Percentiles rank a stretch among this genome's conserved stretches.
phyloP scores from a whole-genome alignment of 345 rosid species.

The Moricandia moricandioides region DNA sequence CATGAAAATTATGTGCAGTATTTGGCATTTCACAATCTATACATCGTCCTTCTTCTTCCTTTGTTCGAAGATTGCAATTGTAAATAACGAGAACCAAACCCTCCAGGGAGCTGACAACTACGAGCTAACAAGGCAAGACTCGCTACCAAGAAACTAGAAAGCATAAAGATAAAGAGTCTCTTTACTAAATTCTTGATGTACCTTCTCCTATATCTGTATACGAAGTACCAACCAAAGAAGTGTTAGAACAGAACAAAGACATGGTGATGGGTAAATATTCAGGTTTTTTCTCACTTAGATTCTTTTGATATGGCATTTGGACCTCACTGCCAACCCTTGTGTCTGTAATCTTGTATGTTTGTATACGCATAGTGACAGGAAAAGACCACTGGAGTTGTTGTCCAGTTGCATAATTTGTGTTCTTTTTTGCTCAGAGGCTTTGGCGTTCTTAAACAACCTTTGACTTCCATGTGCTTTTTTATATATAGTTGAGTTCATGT shows the following conservation, averaged over 20 bases:
- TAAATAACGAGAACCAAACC: constrained; percentile 39
- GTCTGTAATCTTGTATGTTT: constrained; percentile 26
- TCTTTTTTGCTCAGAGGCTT: constrained; percentile 14
- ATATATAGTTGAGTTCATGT: not conserved
- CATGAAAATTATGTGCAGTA: constrained; percentile 46
- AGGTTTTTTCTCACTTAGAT: constrained; percentile 19
- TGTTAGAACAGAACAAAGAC: constrained; percentile 31
- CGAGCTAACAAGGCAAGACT: constrained; percentile 64
- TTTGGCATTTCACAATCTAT: constrained; percentile 84
- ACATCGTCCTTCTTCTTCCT: constrained; percentile 92
- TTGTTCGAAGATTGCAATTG: constrained; percentile 61
- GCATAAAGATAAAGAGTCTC: constrained; percentile 9
- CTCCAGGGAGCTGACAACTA: constrained; percentile 40
- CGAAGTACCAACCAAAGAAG: constrained; percentile 10
- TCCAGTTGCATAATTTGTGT: constrained; percentile 16
- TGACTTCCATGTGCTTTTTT: not conserved
- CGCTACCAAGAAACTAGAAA: constrained; percentile 44
- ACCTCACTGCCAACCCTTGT: constrained; percentile 14
- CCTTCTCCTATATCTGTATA: constrained; percentile 10
- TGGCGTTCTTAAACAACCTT: constrained; percentile 10
- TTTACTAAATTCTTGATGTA: constrained; percentile 17
- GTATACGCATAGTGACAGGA: constrained; percentile 15
- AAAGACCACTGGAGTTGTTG: constrained; percentile 11
- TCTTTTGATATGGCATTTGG: not conserved
- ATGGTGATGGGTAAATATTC: constrained; percentile 28